Evolutionary conservation across 2,329 filamentous ascomycete genomes (phyloP), one percentile per base, ranked within the genome.

Genomic region (Pestalotiopsis sp.): DNA sequence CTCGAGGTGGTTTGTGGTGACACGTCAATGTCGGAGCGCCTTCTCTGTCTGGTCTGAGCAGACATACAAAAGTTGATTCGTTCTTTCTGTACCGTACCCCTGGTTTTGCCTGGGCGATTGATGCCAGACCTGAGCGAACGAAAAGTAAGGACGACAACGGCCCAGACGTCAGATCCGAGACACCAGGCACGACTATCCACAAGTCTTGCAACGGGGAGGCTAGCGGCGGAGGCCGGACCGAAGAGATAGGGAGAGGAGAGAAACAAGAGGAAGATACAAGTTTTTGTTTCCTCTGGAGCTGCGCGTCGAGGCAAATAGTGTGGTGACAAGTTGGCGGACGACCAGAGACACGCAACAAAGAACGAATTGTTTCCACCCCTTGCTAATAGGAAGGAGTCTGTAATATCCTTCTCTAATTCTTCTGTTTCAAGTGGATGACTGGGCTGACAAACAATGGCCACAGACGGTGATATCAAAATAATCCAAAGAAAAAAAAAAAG

Each of bases 1-100:
- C 68, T 68, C 67, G 67, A 69, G 67, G 70, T 71, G 66, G 67
- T 69, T 72, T 71, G 69, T 72, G 68, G 72, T 73, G 66, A 70
- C 71, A 73, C 72, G 69, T 72, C 68, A 71, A 71, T 57, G 45
- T 52, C 20, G 45, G 45, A 69, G 68, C 68, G 67, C 66, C 59
- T 45, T 66, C 68, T 71, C 31, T 36, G 31, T 52, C 17, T 20
- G 20, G 45, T 52, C 69, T 69, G 67, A 67, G 68, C 71, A 65
- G 68, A 20, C 52, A 62, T 58, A 36, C 66, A 20, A 62, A 17
- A 67, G n/a, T 52, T 58, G 61, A 70, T 68, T 69, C 70, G 69
- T 61, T 61, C 58, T 66, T 68, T 71, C 69, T 45, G 66, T 64
- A n/a, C 38, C 63, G 31, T 36, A 36, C 31, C 31, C 31, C 31